Evolutionary conservation across 805 yeast genomes (phyloP), one percentile per base, ranked within the genome.

Genomic region (Jamesozyma jinghongensis): DNA sequence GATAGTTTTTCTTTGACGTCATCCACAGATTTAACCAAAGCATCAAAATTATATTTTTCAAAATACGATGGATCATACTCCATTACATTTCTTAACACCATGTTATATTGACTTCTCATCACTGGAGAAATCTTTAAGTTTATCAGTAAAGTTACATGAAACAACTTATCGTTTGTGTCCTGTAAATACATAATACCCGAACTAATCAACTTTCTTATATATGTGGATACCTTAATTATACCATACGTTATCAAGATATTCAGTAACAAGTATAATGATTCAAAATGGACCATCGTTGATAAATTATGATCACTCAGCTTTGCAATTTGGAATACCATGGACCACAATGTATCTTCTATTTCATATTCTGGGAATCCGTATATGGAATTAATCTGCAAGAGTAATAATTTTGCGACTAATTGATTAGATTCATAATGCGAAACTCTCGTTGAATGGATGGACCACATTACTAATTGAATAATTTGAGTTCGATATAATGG

Each of bases 141-240:
- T 45, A 73, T 71, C 41, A 83, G 62, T 7, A 83, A 67, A 10
- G 66, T 50, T 18, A 81, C 65, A 54, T 74, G 95, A 33, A 70
- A 70, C 43, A 53, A 61, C 53, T 68, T 69, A 38, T 79, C 80
- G 20, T 63, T 58, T 6, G 68, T 68, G 16, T 75, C 73, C 6
- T 74, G 69, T 3, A 77, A 59, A 59, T 83, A 85, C 35, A 88
- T 74, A 1, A 86, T 68, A 4, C 97, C 98, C 1, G 92, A 79
- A 8, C 96, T 85, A 34, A 90, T 87, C 29, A 88, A 65, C 49
- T 79, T 76, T 52, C 97, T 67, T 42, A 88, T 68, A 53, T 90
- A 90, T 1, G 82, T 71, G 1, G 69, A 58, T 1, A 62, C 59
- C 42, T 71, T 74, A n/a, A 71, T 63, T 36, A 69, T 63, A 12